phyloP scores from a whole-genome alignment of 805 yeast species.

The Candida koratica region DNA sequence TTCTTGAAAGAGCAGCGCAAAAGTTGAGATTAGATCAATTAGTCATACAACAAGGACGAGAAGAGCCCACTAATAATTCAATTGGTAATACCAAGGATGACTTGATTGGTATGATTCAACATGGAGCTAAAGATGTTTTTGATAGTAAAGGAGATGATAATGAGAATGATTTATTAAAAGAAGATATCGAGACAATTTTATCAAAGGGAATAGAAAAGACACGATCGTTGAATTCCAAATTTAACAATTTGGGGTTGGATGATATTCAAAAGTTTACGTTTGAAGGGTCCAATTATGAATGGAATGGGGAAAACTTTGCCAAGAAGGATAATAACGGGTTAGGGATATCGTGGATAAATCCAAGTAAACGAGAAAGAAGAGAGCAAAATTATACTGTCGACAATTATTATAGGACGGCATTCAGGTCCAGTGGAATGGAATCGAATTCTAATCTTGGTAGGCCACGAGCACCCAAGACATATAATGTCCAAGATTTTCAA shows the following conservation, averaged over 20 bases:
- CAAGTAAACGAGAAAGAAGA: slow-evolving; percentile 69
- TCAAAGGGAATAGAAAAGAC: slow-evolving; percentile 81
- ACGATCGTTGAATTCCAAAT: slow-evolving; percentile 70
- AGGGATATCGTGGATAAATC: slow-evolving; percentile 63
- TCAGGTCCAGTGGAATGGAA: slow-evolving; percentile 32
- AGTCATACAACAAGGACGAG: slow-evolving; percentile 90
- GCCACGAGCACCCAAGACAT: slow-evolving; percentile 61
- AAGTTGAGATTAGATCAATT: slow-evolving; percentile 87
- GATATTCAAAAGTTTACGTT: slow-evolving; percentile 89
- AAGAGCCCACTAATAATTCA: slow-evolving; percentile 40
- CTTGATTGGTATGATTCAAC: slow-evolving; percentile 90
- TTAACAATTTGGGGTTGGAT: slow-evolving; percentile 82
- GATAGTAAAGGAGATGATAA: slow-evolving; percentile 36
- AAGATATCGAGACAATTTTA: slow-evolving; percentile 81
- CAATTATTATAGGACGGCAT: slow-evolving; percentile 69
- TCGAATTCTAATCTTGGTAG: slow-evolving; percentile 8
- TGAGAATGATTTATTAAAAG: slow-evolving; percentile 36
- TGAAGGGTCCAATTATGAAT: slow-evolving; percentile 87
- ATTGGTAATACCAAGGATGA: slow-evolving; percentile 75
- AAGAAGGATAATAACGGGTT: slow-evolving; percentile 41
- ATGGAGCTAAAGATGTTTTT: slow-evolving; percentile 88
- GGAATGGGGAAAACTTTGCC: slow-evolving; percentile 91
- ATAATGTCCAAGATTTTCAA: slow-evolving; percentile 69
- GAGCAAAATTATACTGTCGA: slow-evolving; percentile 77
- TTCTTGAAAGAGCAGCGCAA: slow-evolving; percentile 92